Evolutionary conservation across 768 basidiomycete genomes (phyloP).

Genomic region (Dioszegia hungarica): DNA sequence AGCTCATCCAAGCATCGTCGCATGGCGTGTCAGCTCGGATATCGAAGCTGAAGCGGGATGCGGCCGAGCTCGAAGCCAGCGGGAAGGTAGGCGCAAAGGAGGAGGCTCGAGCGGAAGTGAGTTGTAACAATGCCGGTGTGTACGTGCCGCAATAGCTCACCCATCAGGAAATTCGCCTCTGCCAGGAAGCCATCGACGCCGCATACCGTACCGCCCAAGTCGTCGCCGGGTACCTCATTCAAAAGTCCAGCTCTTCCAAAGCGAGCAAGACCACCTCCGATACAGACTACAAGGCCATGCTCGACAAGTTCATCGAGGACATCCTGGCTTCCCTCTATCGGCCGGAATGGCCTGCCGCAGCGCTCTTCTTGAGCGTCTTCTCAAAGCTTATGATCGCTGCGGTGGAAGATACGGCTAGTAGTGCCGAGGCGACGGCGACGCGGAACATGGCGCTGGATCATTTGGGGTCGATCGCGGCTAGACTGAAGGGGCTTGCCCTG

Average conservation of each 20-base stretch:
- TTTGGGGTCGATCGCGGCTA: slow-evolving; percentile 84
- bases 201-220: slow-evolving; percentile 79
- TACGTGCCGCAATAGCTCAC: slow-evolving; percentile 36
- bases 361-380: slow-evolving; percentile 70
- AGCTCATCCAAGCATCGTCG: slow-evolving; percentile 93
- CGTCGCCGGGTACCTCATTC: slow-evolving; percentile 69
- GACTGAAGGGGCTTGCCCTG: slow-evolving; percentile 54
- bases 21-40: slow-evolving; percentile 63
- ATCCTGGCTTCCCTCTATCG: slow-evolving; percentile 80
- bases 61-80: slow-evolving; percentile 58
- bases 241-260: slow-evolving; percentile 59
- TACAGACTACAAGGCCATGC: slow-evolving; percentile 84
- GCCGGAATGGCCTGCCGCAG: slow-evolving; percentile 97
- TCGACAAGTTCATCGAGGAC: slow-evolving; percentile 86
- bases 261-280: slow-evolving; percentile 86
- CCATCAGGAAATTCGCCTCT: slow-evolving; percentile 49
- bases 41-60: slow-evolving; percentile 12
- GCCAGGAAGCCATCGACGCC: slow-evolving; percentile 49
- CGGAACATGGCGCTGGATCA: slow-evolving; percentile 90
- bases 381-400: slow-evolving; percentile 81
- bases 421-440: slow-evolving; percentile 72
- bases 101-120: slow-evolving; percentile 1
- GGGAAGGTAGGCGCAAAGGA: slow-evolving; percentile 33
- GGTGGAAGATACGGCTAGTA: slow-evolving; percentile 71
- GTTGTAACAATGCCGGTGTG: background rate